Base-by-base conservation (phyloP, 2,329 filamentous ascomycete species). In the Microcyclosporella mali region DNA sequence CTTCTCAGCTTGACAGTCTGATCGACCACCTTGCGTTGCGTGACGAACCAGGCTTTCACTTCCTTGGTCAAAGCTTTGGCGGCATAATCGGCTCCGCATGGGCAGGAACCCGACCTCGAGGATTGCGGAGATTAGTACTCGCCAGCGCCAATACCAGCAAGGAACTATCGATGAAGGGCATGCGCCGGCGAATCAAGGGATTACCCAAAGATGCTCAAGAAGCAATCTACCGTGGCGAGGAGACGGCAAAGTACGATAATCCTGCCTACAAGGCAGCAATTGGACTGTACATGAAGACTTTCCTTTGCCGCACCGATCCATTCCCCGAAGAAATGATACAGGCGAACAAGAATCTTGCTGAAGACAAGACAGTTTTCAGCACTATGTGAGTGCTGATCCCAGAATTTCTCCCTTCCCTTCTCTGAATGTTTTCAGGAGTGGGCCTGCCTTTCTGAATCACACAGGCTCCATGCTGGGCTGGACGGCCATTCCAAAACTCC, bases 61-160 rank as follows among this genome's bases (percentile, higher is more conserved):
- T 74, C 1, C 58, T 67, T 1, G 71, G 72, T 1, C 68, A 74
- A 21, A 68, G 62, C 8, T 75, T 70, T 71, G 71, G 72, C 15
- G 72, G 67, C 1, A 71, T 74, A 66, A 53, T 75, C 0, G 68
- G 56, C 2, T 57, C 60, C 0, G 49, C 59, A 15, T 70, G 63
- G 56, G 70, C 69, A 0, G 4, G 8, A 14, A 56, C 58, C 2
- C 55, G 53, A 17, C 57, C 57, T 4, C 38, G 34, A 12, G 64
- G 64, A 0, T 49, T 70, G 27, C 51, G 55, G 11, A 61, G 58
- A 37, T 49, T 70, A 2, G 48, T 70, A 6, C 17, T 44, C 3
- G 37, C 29, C 3, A n/a, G 31, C 15, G 29, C 10, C 7, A 19
- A 3, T 3, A n/a, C 29, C 2, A 18, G 12, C 14, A 15, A 2